Percentiles rank a stretch among this genome's conserved stretches.
Evolutionary conservation across 2,329 filamentous ascomycete species (phyloP).

Genomic region (Exophiala viscosa): DNA sequence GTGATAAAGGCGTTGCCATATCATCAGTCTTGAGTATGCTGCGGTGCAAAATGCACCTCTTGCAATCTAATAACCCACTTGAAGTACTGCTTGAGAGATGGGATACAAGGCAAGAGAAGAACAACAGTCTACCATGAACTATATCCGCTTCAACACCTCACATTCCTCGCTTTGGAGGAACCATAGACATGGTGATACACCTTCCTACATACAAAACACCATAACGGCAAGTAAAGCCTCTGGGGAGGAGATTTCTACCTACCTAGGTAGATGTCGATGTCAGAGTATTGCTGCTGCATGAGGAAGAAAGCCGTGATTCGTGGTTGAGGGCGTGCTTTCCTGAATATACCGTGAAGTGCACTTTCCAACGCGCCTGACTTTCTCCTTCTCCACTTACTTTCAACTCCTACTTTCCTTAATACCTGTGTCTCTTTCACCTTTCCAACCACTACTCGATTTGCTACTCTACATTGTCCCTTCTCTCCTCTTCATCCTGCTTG

Average conservation of each 20-base stretch:
- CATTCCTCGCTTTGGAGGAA: constrained; percentile 34
- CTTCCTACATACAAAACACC: neutral
- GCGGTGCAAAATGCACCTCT: constrained; percentile 44
- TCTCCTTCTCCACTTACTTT: neutral
- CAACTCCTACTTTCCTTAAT: neutral
- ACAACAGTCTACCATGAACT: constrained; percentile 19
- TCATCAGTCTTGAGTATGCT: constrained; percentile 11
- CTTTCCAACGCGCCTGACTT: too few species aligned
- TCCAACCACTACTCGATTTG: neutral
- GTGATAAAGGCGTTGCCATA: constrained; percentile 53
- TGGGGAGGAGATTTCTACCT: too few species aligned
- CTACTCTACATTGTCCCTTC: neutral
- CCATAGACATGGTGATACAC: constrained; percentile 42
- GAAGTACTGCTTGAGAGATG: constrained; percentile 51
- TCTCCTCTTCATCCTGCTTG: constrained; percentile 2
- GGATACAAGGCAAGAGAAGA: constrained; percentile 72
- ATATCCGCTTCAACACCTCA: constrained; percentile 33
- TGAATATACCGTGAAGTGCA: too few species aligned
- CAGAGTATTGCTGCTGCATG: too few species aligned
- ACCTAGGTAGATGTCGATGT: too few species aligned
- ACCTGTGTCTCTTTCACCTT: neutral
- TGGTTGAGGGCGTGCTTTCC: too few species aligned
- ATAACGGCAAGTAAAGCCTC: too few species aligned
- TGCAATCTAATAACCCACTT: constrained; percentile 68
- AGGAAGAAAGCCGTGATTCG: too few species aligned